These are phyloP conservation scores for Circinella minor DNA, from an alignment of 371 early-diverging fungal genomes.

Conservation along the genomic window DNA sequence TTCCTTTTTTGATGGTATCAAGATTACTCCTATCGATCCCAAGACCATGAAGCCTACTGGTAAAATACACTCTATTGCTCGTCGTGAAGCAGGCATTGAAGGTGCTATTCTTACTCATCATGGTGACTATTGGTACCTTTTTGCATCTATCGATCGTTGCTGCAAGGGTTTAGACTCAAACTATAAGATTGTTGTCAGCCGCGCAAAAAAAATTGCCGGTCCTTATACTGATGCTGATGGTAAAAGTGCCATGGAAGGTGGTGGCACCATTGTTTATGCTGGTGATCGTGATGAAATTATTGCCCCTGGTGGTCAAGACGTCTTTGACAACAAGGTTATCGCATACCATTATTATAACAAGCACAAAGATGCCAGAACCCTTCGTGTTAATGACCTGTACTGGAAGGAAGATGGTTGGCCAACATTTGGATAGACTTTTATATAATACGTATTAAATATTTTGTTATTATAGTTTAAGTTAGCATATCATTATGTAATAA, in stretches of 20 bases:
- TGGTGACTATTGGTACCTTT: slow-evolving; percentile 13
- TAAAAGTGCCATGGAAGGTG: neutral
- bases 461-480: no score
- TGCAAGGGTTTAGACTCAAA: slow-evolving; percentile 3
- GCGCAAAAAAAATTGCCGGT: slow-evolving; percentile 12
- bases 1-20: slow-evolving; percentile 12
- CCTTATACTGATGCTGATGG: slow-evolving; percentile 7
- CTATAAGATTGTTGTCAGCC: neutral
- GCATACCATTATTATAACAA: slow-evolving; percentile 13
- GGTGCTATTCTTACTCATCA: slow-evolving; percentile 9
- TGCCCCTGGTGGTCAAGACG: slow-evolving; percentile 12
- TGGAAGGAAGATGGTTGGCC: slow-evolving; percentile 16
- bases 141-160: slow-evolving; percentile 10
- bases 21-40: slow-evolving; percentile 6
- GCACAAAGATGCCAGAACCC: neutral
- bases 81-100: slow-evolving; percentile 5
- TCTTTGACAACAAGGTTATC: slow-evolving; percentile 8
- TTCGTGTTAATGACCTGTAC: slow-evolving; percentile 11
- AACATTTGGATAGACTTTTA: neutral
- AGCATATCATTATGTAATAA: no score
- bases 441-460: no score
- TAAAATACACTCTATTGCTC: slow-evolving; percentile 8
- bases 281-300: slow-evolving; percentile 4
- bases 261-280: neutral
- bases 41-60: slow-evolving; percentile 15